phyloP scores from a whole-genome alignment of 2,329 filamentous ascomycete genomes.

The Fusarium devonianum region DNA sequence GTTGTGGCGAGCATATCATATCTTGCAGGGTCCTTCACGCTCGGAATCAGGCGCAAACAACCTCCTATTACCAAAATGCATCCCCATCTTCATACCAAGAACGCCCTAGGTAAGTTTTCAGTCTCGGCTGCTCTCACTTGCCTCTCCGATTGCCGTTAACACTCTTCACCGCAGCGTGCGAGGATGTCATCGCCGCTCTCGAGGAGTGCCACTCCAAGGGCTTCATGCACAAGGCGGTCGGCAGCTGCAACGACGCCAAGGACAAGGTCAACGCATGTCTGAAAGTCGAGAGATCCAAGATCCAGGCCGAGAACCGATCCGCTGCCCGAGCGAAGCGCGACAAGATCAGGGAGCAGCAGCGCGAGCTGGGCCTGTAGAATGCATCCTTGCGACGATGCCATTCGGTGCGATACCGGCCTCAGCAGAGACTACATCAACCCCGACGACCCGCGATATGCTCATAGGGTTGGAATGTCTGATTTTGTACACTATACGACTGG shows the following conservation, averaged over 20 bases:
- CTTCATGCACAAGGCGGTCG: conserved; percentile 89
- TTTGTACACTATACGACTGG: conserved; percentile 26
- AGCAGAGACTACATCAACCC: not conserved
- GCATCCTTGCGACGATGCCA: not conserved
- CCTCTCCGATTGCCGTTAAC: conserved; percentile 24
- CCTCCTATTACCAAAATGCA: conserved; percentile 71
- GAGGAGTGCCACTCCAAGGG: conserved; percentile 94
- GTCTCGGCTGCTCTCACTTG: not conserved
- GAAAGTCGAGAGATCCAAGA: conserved; percentile 78
- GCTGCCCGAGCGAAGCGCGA: conserved; percentile 72
- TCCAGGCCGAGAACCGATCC: conserved; percentile 77
- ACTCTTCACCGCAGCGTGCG: conserved; percentile 73
- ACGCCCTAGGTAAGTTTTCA: conserved; percentile 75
- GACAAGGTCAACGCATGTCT: conserved; percentile 85
- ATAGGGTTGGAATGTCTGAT: not conserved
- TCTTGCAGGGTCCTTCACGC: conserved; percentile 27
- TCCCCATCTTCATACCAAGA: conserved; percentile 94
- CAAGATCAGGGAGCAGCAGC: conserved; percentile 78
- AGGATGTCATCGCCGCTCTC: conserved; percentile 90
- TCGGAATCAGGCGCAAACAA: conserved; percentile 11
- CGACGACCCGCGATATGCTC: not conserved
- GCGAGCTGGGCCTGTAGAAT: conserved; percentile 48
- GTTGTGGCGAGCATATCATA: conserved; percentile 26
- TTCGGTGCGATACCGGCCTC: conserved; percentile 5
- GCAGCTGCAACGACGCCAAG: conserved; percentile 90